Conservation (phyloP, 108 stramenopile genomes). For the Conticribra guillardii region DNA sequence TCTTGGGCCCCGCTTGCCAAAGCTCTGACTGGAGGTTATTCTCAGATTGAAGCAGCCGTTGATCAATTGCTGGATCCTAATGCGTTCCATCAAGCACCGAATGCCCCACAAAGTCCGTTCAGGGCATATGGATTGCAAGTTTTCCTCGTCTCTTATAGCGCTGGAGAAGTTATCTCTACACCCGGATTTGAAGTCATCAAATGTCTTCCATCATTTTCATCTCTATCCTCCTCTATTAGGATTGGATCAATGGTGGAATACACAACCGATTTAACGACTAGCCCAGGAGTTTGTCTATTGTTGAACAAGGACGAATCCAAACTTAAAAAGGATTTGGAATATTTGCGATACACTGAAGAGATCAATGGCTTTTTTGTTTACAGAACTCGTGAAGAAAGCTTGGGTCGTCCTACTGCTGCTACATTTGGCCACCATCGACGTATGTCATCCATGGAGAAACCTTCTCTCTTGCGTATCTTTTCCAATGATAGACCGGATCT, state of each 20-base stretch:
- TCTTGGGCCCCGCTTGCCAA: conserved; percentile 50
- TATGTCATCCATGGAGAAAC: conserved; percentile 61
- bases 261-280: conserved; percentile 63
- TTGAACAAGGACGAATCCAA: conserved; percentile 61
- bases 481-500: conserved; percentile 66
- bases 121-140: conserved; percentile 67
- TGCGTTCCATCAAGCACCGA: conserved; percentile 46
- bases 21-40: conserved; percentile 44
- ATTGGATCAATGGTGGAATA: conserved; percentile 60
- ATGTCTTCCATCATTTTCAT: conserved; percentile 61
- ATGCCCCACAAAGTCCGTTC: conserved; percentile 59
- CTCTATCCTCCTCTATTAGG: conserved; percentile 49
- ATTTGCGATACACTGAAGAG: conserved; percentile 67
- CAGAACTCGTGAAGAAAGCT: conserved; percentile 54
- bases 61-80: conserved; percentile 72
- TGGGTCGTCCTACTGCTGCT: conserved; percentile 59
- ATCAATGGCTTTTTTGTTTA: conserved; percentile 74
- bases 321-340: conserved; percentile 60
- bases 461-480: conserved; percentile 63
- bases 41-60: conserved; percentile 65
- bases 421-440: conserved; percentile 29
- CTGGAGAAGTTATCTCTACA: conserved; percentile 58
- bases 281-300: conserved; percentile 69
- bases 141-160: conserved; percentile 55
- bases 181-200: conserved; percentile 73